Conservation (phyloP, 2,329 filamentous ascomycete genomes). For the Passalora sequoiae region DNA sequence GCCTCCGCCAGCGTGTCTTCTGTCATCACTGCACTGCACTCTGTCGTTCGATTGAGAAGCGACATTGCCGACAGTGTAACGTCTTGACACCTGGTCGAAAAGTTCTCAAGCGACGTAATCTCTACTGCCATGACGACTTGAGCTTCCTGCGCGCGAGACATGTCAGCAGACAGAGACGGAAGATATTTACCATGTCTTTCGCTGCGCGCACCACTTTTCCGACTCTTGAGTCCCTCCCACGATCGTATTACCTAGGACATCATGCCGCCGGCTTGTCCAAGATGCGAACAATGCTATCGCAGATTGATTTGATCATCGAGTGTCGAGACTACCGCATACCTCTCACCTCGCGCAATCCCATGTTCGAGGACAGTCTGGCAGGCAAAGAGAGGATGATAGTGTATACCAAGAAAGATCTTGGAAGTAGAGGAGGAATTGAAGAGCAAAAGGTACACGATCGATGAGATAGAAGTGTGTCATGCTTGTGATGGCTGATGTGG, state of each 20-base stretch:
- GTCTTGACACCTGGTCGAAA: too few species aligned
- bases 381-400: conserved; percentile 73
- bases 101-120: too few species aligned
- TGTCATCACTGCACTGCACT: too few species aligned
- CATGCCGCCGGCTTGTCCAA: conserved; percentile 74
- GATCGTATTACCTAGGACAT: conserved; percentile 93
- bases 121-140: too few species aligned
- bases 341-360: conserved; percentile 79
- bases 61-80: too few species aligned
- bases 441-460: conserved; percentile 28
- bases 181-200: conserved; percentile 54
- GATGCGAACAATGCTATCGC: conserved; percentile 75
- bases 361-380: conserved; percentile 73
- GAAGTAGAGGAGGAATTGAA: conserved; percentile 38
- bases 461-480: not conserved
- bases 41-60: too few species aligned
- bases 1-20: too few species aligned
- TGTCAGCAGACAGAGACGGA: too few species aligned
- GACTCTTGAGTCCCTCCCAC: conserved; percentile 67
- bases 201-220: conserved; percentile 69
- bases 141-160: too few species aligned
- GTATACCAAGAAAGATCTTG: conserved; percentile 85
- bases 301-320: conserved; percentile 84
- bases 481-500: conserved; percentile 14
- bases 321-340: conserved; percentile 91